These are phyloP conservation scores for Corynespora cassiicola DNA, from an alignment of 2,329 filamentous ascomycete genomes.

Conservation along the genomic window DNA sequence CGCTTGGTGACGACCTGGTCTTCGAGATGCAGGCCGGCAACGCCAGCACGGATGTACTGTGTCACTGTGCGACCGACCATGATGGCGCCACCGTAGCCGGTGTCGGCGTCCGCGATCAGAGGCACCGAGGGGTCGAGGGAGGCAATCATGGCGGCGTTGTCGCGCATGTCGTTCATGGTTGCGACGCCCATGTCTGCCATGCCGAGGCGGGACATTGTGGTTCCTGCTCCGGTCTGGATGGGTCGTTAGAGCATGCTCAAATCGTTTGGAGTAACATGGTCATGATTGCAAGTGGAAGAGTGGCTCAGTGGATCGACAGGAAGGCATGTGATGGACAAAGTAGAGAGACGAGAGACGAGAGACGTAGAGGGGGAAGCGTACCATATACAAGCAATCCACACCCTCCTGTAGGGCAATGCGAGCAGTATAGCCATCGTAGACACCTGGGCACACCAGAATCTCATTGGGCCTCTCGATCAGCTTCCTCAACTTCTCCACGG, in stretches of 20 bases:
- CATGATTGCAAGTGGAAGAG: too few species aligned
- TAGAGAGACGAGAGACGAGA: not conserved
- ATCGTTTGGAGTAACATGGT: not conserved
- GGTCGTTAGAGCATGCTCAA: not conserved
- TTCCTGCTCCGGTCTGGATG: constrained; percentile 66
- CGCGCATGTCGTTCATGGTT: constrained; percentile 67
- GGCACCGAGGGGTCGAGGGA: constrained; percentile 62
- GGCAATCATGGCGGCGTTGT: constrained; percentile 70
- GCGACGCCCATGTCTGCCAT: constrained; percentile 69
- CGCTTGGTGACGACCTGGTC: constrained; percentile 70
- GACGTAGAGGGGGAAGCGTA: constrained; percentile 32
- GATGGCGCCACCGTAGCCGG: constrained; percentile 56
- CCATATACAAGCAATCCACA: constrained; percentile 73
- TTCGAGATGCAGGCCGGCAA: constrained; percentile 68
- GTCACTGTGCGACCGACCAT: constrained; percentile 60
- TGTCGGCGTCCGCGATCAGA: constrained; percentile 68
- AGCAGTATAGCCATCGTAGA: constrained; percentile 73
- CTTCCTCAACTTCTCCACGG: constrained; percentile 36
- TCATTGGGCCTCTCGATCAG: constrained; percentile 40
- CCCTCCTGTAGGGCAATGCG: constrained; percentile 68
- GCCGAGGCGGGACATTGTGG: constrained; percentile 65
- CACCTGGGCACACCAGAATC: constrained; percentile 66
- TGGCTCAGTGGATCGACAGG: too few species aligned
- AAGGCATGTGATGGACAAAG: not conserved
- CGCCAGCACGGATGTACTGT: constrained; percentile 61